Evolutionary conservation across 305 asterid genomes (phyloP).

Genomic region (Plantago coronopus): DNA sequence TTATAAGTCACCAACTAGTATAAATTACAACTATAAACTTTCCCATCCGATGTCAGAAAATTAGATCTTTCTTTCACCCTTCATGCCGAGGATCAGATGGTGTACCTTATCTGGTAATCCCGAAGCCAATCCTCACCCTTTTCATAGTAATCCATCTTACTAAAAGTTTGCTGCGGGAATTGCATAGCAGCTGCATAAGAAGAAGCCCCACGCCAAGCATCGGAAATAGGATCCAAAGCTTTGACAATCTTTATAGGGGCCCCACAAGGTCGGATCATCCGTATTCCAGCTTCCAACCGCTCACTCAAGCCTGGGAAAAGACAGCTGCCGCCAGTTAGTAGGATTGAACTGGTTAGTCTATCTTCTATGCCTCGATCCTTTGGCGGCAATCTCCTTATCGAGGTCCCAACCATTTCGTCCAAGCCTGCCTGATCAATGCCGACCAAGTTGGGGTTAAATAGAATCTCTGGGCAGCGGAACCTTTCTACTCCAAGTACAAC

Average conservation of each 20-base stretch:
- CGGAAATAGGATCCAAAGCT: constrained; percentile 67
- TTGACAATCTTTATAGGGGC: constrained; percentile 53
- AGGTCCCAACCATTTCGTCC: constrained; percentile 79
- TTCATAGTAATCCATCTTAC: constrained; percentile 75
- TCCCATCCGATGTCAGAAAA: not conserved
- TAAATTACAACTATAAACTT: not conserved
- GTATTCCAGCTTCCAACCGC: constrained; percentile 78
- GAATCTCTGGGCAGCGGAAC: constrained; percentile 86
- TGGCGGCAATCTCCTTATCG: constrained; percentile 57
- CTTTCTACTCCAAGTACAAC: constrained; percentile 79
- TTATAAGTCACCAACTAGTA: constrained; percentile 1
- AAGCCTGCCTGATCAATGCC: constrained; percentile 91
- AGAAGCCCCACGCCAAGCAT: constrained; percentile 98
- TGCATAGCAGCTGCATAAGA: constrained; percentile 53
- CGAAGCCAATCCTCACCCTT: constrained; percentile 92
- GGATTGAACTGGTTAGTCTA: constrained; percentile 65
- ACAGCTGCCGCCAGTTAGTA: constrained; percentile 84
- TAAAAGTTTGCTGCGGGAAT: constrained; percentile 68
- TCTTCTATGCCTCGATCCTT: constrained; percentile 42
- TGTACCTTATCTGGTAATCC: constrained; percentile 53
- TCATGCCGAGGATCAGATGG: constrained; percentile 28
- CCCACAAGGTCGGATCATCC: constrained; percentile 83
- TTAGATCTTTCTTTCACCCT: not conserved
- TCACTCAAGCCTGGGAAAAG: constrained; percentile 71
- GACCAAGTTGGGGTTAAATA: constrained; percentile 67